Evolutionary conservation across 306 rosid genomes (phyloP).

Genomic region (Hippophae rhamnoides): DNA sequence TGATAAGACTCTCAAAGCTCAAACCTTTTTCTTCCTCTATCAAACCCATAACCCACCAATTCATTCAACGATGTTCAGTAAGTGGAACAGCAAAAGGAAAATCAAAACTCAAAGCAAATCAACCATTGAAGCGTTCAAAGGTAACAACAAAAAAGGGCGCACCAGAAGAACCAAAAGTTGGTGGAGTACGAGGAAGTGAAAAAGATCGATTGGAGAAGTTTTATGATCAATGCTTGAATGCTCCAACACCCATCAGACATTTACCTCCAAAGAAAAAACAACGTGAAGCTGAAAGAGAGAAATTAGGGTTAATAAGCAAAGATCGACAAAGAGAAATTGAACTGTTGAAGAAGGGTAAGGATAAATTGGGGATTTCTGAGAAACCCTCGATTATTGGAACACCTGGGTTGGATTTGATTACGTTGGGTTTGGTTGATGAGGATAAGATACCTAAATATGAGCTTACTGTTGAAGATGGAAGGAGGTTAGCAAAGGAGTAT

Average conservation of each 20-base stretch:
- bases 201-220: conserved; percentile 43
- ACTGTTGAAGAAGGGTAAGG: too few species aligned
- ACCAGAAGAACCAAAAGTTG: conserved; percentile 10
- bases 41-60: conserved; percentile 25
- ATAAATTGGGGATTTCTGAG: too few species aligned
- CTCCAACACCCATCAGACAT: conserved; percentile 62
- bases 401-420: too few species aligned
- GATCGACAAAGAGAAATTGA: too few species aligned
- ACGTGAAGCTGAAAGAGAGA: too few species aligned
- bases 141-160: conserved; percentile 29
- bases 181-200: conserved; percentile 30
- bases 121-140: conserved; percentile 35
- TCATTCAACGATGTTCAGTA: conserved; percentile 34
- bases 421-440: too few species aligned
- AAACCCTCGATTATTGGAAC: too few species aligned
- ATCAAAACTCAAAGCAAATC: conserved; percentile 25
- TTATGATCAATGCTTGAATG: conserved; percentile 54
- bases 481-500: conserved; percentile 79
- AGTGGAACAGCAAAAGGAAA: conserved; percentile 53
- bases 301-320: too few species aligned
- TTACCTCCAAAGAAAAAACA: conserved; percentile 30
- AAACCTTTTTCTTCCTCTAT: conserved; percentile 13
- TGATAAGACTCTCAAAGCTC: conserved; percentile 27
- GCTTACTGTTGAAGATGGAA: conserved; percentile 67
- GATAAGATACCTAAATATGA: conserved; percentile 22